A percentile compares a stretch with the other conserved stretches of the same genome.
These are phyloP conservation scores for Ganoderma multipileum DNA, from an alignment of 1,284 basidiomycete genomes.

Conservation along the genomic window DNA sequence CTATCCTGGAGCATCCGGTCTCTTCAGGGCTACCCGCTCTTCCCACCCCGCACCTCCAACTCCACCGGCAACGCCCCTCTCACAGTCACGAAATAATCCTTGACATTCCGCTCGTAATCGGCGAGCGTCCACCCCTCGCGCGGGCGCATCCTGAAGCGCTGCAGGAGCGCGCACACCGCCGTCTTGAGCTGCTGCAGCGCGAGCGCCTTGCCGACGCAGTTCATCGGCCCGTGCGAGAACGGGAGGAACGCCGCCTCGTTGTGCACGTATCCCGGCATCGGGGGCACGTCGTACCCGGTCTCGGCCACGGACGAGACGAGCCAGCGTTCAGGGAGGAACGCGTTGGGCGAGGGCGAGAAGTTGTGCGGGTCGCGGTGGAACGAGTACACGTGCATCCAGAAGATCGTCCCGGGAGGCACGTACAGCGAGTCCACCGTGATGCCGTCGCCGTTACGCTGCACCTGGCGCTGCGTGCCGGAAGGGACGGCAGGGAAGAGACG, in stretches of 20 bases:
- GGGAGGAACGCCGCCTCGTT: slow-evolving; percentile 31
- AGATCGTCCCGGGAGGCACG: slow-evolving; percentile 35
- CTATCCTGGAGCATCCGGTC: neutral
- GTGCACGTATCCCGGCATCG: slow-evolving; percentile 18
- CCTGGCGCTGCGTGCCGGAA: slow-evolving; percentile 56
- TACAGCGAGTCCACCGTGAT: slow-evolving; percentile 35
- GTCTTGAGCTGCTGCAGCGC: slow-evolving; percentile 35
- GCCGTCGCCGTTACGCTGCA: slow-evolving; percentile 27
- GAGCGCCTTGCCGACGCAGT: slow-evolving; percentile 35
- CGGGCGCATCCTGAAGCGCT: slow-evolving; percentile 29
- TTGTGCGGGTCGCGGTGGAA: slow-evolving; percentile 40
- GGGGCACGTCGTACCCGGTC: neutral
- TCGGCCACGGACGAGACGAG: slow-evolving; percentile 12
- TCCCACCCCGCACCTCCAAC: neutral
- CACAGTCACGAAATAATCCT: slow-evolving; percentile 22
- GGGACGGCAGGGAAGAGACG: slow-evolving; percentile 61
- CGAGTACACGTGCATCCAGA: slow-evolving; percentile 33
- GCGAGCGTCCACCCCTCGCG: slow-evolving; percentile 18
- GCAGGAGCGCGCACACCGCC: slow-evolving; percentile 28
- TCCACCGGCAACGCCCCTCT: slow-evolving; percentile 12
- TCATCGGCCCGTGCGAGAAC: slow-evolving; percentile 34
- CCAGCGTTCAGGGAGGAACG: slow-evolving; percentile 41
- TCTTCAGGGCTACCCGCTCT: neutral
- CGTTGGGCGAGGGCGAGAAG: slow-evolving; percentile 36
- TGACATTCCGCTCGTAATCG: slow-evolving; percentile 21